phyloP scores from a whole-genome alignment of 2,329 filamentous ascomycete genomes.

The Aspergillus fumigatiaffinis region DNA sequence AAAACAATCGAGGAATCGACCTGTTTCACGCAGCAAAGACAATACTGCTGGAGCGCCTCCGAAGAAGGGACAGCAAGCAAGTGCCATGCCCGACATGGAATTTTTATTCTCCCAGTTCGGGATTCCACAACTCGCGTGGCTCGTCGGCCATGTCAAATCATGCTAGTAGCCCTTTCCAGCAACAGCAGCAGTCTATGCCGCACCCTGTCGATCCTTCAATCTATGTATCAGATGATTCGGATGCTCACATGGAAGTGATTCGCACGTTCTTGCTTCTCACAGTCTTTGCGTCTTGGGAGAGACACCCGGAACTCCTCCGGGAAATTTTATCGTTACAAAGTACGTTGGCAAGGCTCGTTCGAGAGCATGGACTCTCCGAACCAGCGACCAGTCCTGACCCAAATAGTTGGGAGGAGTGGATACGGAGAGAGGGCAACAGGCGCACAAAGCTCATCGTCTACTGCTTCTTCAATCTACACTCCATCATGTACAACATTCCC shows the following conservation, averaged over 20 bases:
- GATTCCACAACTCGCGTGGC: slow-evolving; percentile 38
- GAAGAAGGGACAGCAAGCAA: slow-evolving; percentile 47
- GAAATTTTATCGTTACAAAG: slow-evolving; percentile 57
- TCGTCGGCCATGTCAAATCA: slow-evolving; percentile 42
- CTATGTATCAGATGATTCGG: slow-evolving; percentile 39
- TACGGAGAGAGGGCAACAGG: slow-evolving; percentile 49
- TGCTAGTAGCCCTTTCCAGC: slow-evolving; percentile 42
- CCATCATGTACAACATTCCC: slow-evolving; percentile 59
- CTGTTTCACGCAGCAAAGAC: slow-evolving; percentile 56
- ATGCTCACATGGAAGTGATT: slow-evolving; percentile 48
- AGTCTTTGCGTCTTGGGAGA: slow-evolving; percentile 58
- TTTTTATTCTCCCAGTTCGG: slow-evolving; percentile 33
- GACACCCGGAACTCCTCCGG: slow-evolving; percentile 53
- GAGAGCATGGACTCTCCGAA: slow-evolving; percentile 49
- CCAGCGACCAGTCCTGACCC: slow-evolving; percentile 31
- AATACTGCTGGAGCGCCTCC: slow-evolving; percentile 51
- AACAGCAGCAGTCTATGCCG: slow-evolving; percentile 27
- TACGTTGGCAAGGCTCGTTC: slow-evolving; percentile 52
- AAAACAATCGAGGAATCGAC: slow-evolving; percentile 50
- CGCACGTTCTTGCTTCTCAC: slow-evolving; percentile 52
- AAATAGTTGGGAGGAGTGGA: slow-evolving; percentile 53
- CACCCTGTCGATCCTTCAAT: slow-evolving; percentile 31
- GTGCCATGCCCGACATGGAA: slow-evolving; percentile 41
- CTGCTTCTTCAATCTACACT: slow-evolving; percentile 58
- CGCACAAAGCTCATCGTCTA: slow-evolving; percentile 56